Base-by-base conservation (phyloP, 331 rosid species). In the Spiraea crenata region DNA sequence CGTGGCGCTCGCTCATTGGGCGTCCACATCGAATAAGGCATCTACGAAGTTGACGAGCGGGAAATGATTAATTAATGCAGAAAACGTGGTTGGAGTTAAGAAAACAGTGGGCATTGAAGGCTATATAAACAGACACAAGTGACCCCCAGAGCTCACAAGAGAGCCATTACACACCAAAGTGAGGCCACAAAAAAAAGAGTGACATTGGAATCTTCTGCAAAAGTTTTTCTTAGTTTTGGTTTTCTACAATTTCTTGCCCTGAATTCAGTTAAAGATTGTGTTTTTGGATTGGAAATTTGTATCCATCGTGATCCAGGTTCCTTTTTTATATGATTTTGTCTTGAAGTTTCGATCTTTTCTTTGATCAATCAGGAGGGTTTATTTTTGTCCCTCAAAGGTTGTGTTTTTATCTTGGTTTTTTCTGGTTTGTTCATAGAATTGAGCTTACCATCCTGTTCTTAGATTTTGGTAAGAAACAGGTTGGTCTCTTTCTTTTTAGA, bases 71-170 rank as follows among this genome's bases (percentile, higher is more conserved):
- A 60, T 41, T n/a, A 34, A 72, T 25, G 42, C 12, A 40, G 17
- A 76, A 69, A 59, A 62, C 34, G 77, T 35, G 77, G 64, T 73
- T 56, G 52, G 76, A 64, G 57, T 38, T 5, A 52, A 40, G 45
- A 61, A 46, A 58, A 11, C 54, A 20, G 3, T 44, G 51, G 41
- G 76, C 76, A 63, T 41, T 7, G 45, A n/a, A 46, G 49, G 16
- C 49, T 86, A 84, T 88, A 88, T 82, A 88, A 75, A 67, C 13
- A 25, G 64, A 46, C 57, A 52, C 71, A 38, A 15, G 15, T 65
- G 45, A 9, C 63, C 72, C 72, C 39, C 9, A 16, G n/a, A 13
- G 0, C 47, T 48, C 16, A 59, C 85, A 78, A 69, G 77, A 76
- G 80, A 51, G 59, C 65, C 34, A 55, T n/a, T n/a, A n/a, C 50